phyloP scores from a whole-genome alignment of 2,329 filamentous ascomycete species.

The Cryphonectria nitschkei region DNA sequence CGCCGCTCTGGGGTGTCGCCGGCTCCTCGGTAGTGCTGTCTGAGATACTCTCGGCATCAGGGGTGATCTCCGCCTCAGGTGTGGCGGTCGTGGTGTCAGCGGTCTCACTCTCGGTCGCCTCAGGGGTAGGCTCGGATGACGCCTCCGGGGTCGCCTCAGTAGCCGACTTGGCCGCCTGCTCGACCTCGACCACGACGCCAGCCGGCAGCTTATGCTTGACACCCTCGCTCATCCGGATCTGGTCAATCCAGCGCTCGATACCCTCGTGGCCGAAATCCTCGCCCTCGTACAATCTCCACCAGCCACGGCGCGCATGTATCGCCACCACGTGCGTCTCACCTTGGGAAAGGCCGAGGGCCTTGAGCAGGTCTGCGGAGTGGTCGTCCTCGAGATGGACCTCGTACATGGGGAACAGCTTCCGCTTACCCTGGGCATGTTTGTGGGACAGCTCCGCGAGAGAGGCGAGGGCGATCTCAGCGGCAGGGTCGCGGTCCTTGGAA shows the following conservation, averaged over 20 bases:
- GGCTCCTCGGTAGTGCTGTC: constrained; percentile 30
- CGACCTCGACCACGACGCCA: constrained; percentile 50
- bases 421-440: constrained; percentile 70
- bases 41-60: constrained; percentile 25
- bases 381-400: constrained; percentile 67
- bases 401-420: constrained; percentile 82
- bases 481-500: constrained; percentile 52
- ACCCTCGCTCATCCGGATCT: constrained; percentile 87
- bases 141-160: constrained; percentile 49
- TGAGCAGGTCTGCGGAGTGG: constrained; percentile 58
- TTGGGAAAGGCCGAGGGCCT: constrained; percentile 62
- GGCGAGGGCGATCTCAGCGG: constrained; percentile 60
- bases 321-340: constrained; percentile 74
- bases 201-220: constrained; percentile 75
- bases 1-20: constrained; percentile 37
- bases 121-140: constrained; percentile 39
- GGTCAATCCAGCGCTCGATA: constrained; percentile 86
- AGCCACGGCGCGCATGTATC: constrained; percentile 80
- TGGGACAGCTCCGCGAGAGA: constrained; percentile 74
- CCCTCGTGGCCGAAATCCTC: constrained; percentile 58
- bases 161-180: constrained; percentile 41
- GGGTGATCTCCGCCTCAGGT: constrained; percentile 30
- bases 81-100: constrained; percentile 33
- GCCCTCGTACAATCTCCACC: constrained; percentile 78
- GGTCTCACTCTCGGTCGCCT: constrained; percentile 30